A percentile compares a stretch with the other conserved stretches of the same genome.
These are phyloP conservation scores for Tricholoma sp. DNA, from an alignment of 768 basidiomycete genomes.

Conservation along the genomic window DNA sequence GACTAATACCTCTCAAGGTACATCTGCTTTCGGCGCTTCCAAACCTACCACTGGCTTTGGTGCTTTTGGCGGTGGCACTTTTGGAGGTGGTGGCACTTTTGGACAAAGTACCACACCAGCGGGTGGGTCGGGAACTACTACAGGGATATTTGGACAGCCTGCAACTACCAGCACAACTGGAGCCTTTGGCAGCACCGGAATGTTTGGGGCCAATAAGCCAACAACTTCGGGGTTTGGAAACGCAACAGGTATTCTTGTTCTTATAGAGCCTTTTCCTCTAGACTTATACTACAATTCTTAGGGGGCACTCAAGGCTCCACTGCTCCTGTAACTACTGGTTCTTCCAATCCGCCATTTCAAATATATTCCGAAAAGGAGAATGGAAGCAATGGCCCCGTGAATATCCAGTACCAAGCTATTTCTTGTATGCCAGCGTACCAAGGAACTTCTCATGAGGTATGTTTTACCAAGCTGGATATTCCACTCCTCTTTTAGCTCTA, in stretches of 20 bases:
- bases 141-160: constrained; percentile 55
- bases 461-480: constrained; percentile 15
- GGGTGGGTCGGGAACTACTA: constrained; percentile 32
- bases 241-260: constrained; percentile 15
- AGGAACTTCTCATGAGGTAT: constrained; percentile 73
- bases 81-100: constrained; percentile 47
- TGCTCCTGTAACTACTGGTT: constrained; percentile 63
- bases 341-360: constrained; percentile 59
- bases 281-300: constrained; percentile 11
- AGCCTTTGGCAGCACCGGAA: constrained; percentile 33
- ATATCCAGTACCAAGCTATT: constrained; percentile 76
- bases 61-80: constrained; percentile 53
- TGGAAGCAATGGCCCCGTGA: constrained; percentile 32
- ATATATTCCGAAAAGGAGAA: constrained; percentile 62
- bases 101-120: constrained; percentile 33
- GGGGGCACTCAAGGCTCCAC: constrained; percentile 22
- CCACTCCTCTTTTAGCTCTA: constrained; percentile 2
- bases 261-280: constrained; percentile 3
- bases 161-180: constrained; percentile 35
- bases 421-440: constrained; percentile 74
- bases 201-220: constrained; percentile 36
- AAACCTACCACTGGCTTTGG: constrained; percentile 77
- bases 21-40: constrained; percentile 54
- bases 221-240: constrained; percentile 38
- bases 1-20: constrained; percentile 31